Evolutionary conservation across 345 rosid genomes (phyloP), one percentile per base, ranked within the genome.

Genomic region (Moricandia moricandioides): DNA sequence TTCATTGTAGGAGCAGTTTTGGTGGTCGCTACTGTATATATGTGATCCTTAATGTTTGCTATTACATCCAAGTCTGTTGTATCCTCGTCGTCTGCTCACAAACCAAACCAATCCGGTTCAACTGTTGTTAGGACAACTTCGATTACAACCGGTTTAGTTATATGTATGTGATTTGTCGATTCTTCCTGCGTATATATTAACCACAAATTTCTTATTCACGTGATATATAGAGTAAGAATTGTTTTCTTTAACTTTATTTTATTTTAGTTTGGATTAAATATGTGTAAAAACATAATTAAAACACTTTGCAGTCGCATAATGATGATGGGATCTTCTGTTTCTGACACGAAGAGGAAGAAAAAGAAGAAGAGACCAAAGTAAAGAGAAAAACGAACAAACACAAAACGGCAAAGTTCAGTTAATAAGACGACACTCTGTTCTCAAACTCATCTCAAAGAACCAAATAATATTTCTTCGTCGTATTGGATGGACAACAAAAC

Each of bases 351-450:
- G 55, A 60, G 64, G 29, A 57, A 62, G 67, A 37, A 3, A 27
- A 77, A 77, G 72, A 29, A 39, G 77, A 78, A 78, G 69, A 59
- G 77, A 72, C 76, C 52, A 45, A 45, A 45, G 52, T 43, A 45
- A 45, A 45, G 52, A 14, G 40, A 12, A 70, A 70, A 69, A 57
- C 12, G 55, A 70, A 65, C 76, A 63, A 70, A 78, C 64, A 66
- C 81, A 72, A 78, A 66, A 72, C 69, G 73, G 81, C 77, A 78
- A 78, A 71, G 73, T 67, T 61, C 73, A 37, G 49, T 3, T 78
- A 60, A 60, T 60, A 51, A 72, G 67, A 78, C 77, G 77, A 78
- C 81, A 72, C 29, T 13, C 14, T 59, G 72, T 78, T 65, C 11
- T 11, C 61, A 76, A 70, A 55, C 79, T 51, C 79, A 51, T 76